phyloP scores from a whole-genome alignment of 2,329 filamentous ascomycete species.

The Tolypocladium album region DNA sequence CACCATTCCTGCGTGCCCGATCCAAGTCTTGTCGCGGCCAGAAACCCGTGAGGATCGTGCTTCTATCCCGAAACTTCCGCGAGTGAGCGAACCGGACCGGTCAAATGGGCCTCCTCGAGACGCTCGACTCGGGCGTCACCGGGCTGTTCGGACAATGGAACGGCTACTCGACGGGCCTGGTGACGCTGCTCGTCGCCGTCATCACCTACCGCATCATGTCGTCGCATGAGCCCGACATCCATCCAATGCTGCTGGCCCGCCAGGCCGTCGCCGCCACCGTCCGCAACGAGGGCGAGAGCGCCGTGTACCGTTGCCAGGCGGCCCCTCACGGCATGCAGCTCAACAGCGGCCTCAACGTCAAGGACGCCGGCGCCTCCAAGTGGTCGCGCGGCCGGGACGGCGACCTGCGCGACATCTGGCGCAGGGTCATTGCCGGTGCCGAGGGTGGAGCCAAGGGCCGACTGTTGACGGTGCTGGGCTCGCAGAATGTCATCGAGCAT shows the following conservation, averaged over 20 bases:
- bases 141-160: constrained; percentile 72
- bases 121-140: constrained; percentile 62
- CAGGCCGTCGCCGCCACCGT: constrained; percentile 73
- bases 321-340: constrained; percentile 78
- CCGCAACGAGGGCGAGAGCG: constrained; percentile 73
- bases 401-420: constrained; percentile 87
- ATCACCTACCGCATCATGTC: constrained; percentile 61
- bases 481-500: constrained; percentile 64
- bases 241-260: constrained; percentile 80
- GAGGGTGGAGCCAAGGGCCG: constrained; percentile 59
- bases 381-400: constrained; percentile 79
- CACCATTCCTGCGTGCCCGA: neutral
- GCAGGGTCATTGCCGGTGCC: constrained; percentile 53
- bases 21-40: neutral
- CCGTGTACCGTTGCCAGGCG: constrained; percentile 74
- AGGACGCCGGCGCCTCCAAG: constrained; percentile 66
- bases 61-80: neutral
- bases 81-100: neutral
- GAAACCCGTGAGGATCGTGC: neutral
- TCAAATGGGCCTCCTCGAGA: constrained; percentile 36
- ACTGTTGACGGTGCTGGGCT: constrained; percentile 71
- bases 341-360: constrained; percentile 68
- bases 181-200: constrained; percentile 53
- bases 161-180: constrained; percentile 60
- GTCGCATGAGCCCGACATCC: constrained; percentile 74